Evolutionary conservation across 768 basidiomycete genomes (phyloP), one percentile per base, ranked within the genome.

Genomic region (Serendipita vermifera): DNA sequence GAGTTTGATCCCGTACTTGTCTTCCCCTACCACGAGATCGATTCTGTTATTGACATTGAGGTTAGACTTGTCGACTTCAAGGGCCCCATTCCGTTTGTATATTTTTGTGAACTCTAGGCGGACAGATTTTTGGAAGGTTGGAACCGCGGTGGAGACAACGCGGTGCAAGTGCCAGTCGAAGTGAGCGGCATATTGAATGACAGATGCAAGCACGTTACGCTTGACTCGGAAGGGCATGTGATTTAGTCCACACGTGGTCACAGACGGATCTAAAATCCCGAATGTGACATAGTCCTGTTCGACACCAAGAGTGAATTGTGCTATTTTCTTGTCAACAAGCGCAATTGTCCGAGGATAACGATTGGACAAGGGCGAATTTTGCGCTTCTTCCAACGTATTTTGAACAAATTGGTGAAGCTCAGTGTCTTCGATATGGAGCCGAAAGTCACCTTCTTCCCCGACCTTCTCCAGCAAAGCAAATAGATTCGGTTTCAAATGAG

Each of bases 241-340:
- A 24, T 67, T 68, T 40, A 68, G 66, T 13, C 41, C 41, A 57
- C 66, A 67, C 22, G 70, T 59, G 27, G 70, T 64, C 35, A 73
- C 62, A 41, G 74, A 66, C 2, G 73, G 69, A 46, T 77, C 73
- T 57, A 74, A 73, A 29, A 73, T 70, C 60, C 77, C 71, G n/a
- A 80, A 69, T 20, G 69, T 65, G 46, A 77, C 7, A n/a, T n/a
- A n/a, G n/a, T n/a, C n/a, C n/a, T n/a, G 62, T 41, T 69, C 69
- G 26, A 78, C 64, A 15, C 68, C 71, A 14, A 82, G 64, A 14
- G 79, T 77, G 31, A 81, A 67, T 58, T 82, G 75, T 2, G 80
- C 79, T 43, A 71, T 61, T 7, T 68, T 64, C 35, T 36, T 36
- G 9, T 36, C n/a, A 9, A n/a, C n/a, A 36, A 9, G n/a, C 9